phyloP scores from a whole-genome alignment of 2,329 filamentous ascomycete genomes.

The Myriangium duriaei region DNA sequence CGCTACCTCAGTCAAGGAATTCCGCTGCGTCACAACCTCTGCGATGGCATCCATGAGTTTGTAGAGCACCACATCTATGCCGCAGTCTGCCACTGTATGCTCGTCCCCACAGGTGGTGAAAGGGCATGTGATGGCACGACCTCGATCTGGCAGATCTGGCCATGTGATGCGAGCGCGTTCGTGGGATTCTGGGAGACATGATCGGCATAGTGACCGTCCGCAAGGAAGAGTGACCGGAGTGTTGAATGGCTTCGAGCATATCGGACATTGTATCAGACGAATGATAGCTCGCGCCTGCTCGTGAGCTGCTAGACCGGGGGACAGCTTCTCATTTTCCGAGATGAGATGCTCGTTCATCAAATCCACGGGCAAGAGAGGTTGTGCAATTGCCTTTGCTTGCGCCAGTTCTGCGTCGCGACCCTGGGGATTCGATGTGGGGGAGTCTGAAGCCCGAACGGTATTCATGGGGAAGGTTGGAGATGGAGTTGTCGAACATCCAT shows the following conservation, averaged over 20 bases:
- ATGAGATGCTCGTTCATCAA: constrained; percentile 32
- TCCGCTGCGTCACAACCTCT: constrained; percentile 36
- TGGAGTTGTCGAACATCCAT: too few species aligned
- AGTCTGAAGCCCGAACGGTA: too few species aligned
- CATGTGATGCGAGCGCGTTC: constrained; percentile 62
- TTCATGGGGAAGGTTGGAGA: too few species aligned
- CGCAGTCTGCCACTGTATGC: constrained; percentile 67
- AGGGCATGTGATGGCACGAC: constrained; percentile 63
- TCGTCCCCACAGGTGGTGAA: constrained; percentile 53
- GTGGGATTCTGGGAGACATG: constrained; percentile 58
- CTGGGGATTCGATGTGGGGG: background rate
- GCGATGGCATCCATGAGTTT: constrained; percentile 55
- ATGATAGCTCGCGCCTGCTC: constrained; percentile 52
- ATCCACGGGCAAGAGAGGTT: constrained; percentile 15
- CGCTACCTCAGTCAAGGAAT: constrained; percentile 21
- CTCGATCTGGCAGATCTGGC: constrained; percentile 53
- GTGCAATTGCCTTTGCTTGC: constrained; percentile 6
- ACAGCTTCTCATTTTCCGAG: constrained; percentile 22
- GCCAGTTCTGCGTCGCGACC: background rate
- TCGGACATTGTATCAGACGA: constrained; percentile 63
- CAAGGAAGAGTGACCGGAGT: constrained; percentile 69
- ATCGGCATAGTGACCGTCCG: constrained; percentile 62
- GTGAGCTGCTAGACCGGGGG: constrained; percentile 34
- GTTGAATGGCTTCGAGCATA: constrained; percentile 56
- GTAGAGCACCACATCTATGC: constrained; percentile 60